A percentile compares a stretch with the other conserved stretches of the same genome.
phyloP scores from a whole-genome alignment of 805 yeast genomes.

The Hanseniaspora pseudoguilliermondii region DNA sequence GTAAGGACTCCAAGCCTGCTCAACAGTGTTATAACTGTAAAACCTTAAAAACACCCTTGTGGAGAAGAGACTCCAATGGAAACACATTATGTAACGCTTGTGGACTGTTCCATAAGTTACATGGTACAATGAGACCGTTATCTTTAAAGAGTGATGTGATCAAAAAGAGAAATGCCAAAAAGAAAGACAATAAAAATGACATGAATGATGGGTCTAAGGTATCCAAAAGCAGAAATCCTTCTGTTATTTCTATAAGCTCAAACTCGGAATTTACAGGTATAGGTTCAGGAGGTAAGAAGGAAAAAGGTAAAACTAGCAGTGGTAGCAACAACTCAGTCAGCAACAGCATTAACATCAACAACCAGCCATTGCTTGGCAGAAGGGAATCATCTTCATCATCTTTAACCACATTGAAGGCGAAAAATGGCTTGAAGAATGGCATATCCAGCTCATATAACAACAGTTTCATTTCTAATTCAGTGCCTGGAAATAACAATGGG shows the following conservation, averaged over 20 bases:
- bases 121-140: slow-evolving; percentile 89
- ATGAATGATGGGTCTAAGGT: not conserved
- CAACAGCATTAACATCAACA: slow-evolving; percentile 1
- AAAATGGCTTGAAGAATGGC: not conserved
- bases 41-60: slow-evolving; percentile 83
- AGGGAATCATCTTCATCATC: slow-evolving; percentile 13
- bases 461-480: not conserved
- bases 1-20: slow-evolving; percentile 22
- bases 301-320: not conserved
- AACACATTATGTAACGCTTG: slow-evolving; percentile 93
- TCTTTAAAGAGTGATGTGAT: slow-evolving; percentile 86
- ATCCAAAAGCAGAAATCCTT: not conserved
- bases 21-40: slow-evolving; percentile 73
- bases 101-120: slow-evolving; percentile 81
- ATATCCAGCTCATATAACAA: not conserved
- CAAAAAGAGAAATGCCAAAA: slow-evolving; percentile 55
- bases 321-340: slow-evolving; percentile 5
- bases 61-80: slow-evolving; percentile 90
- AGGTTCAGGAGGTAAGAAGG: not conserved
- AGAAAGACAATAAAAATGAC: slow-evolving; percentile 38
- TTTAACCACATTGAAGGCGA: slow-evolving; percentile 10
- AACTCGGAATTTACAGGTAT: slow-evolving; percentile 1
- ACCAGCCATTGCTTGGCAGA: slow-evolving; percentile 1
- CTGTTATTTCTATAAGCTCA: not conserved
- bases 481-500: not conserved